Conservation (phyloP, 208 protist species). For the Trypanosoma congolense region DNA sequence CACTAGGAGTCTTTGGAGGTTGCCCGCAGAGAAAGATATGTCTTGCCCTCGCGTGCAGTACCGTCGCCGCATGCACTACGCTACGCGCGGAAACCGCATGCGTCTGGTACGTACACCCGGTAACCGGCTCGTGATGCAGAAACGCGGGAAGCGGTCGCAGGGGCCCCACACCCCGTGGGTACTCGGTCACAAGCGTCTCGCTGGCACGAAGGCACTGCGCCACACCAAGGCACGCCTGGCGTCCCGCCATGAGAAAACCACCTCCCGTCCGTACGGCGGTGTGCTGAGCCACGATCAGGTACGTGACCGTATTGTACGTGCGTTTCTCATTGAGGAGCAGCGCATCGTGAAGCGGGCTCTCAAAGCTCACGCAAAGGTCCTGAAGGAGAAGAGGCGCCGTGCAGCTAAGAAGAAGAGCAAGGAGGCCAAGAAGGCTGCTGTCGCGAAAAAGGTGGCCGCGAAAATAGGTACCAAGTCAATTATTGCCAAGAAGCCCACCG, state of each 20-base stretch:
- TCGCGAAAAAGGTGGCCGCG: conserved; percentile 31
- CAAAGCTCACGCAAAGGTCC: conserved; percentile 63
- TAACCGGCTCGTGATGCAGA: conserved; percentile 93
- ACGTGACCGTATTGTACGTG: conserved; percentile 94
- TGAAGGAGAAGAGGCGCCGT: conserved; percentile 60
- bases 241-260: conserved; percentile 92
- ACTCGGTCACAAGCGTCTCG: conserved; percentile 91
- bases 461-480: conserved; percentile 37
- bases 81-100: conserved; percentile 72
- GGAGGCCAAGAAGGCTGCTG: conserved; percentile 34
- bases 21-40: conserved; percentile 25
- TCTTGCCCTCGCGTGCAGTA: conserved; percentile 70
- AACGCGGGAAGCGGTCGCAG: conserved; percentile 92
- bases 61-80: conserved; percentile 79
- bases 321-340: conserved; percentile 99
- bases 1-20: conserved; percentile 2
- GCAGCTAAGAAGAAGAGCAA: conserved; percentile 66
- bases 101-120: conserved; percentile 86
- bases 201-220: conserved; percentile 88
- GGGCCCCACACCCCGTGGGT: conserved; percentile 90
- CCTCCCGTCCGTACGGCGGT: conserved; percentile 96
- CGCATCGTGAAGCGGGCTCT: conserved; percentile 96
- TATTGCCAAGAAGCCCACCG: conserved; percentile 18
- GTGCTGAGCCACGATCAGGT: conserved; percentile 93
- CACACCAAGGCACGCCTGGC: conserved; percentile 81